Evolutionary conservation across 495 filamentous ascomycete species (phyloP).

Genomic region (Aspergillus conjunctus): DNA sequence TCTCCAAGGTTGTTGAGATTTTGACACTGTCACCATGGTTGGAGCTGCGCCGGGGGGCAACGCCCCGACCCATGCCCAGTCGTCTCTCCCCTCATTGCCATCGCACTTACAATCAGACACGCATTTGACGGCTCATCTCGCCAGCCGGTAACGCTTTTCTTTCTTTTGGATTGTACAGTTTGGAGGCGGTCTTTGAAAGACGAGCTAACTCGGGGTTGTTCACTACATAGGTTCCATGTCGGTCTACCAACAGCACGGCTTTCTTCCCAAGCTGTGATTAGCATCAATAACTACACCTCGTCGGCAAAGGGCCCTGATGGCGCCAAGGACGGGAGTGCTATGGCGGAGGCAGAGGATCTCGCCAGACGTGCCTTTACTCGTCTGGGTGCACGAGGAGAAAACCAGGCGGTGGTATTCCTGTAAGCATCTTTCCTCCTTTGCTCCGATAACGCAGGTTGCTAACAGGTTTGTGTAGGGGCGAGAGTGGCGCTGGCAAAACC

Average conservation of each 20-base stretch:
- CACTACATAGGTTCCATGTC: slow-evolving; percentile 68
- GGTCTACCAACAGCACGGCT: slow-evolving; percentile 82
- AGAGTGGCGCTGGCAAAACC: slow-evolving; percentile 94
- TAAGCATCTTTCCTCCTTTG: slow-evolving; percentile 46
- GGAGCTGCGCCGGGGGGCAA: slow-evolving; percentile 37
- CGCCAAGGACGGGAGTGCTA: slow-evolving; percentile 78
- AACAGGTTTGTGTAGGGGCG: slow-evolving; percentile 61
- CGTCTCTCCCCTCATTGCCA: slow-evolving; percentile 84
- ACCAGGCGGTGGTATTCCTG: slow-evolving; percentile 91
- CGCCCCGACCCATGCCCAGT: slow-evolving; percentile 73
- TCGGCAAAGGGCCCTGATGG: slow-evolving; percentile 89
- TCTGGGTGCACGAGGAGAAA: slow-evolving; percentile 85
- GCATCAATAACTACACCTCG: slow-evolving; percentile 89
- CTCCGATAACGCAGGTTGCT: background rate
- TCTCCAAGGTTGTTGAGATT: slow-evolving; percentile 21
- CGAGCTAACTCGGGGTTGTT: slow-evolving; percentile 23
- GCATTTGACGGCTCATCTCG: slow-evolving; percentile 90
- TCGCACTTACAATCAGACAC: slow-evolving; percentile 95
- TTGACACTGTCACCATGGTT: slow-evolving; percentile 37
- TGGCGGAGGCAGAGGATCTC: slow-evolving; percentile 85
- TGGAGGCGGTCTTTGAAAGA: background rate
- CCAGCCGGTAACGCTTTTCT: slow-evolving; percentile 63
- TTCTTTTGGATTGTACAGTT: background rate
- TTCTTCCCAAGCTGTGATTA: slow-evolving; percentile 86
- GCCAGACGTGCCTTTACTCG: slow-evolving; percentile 81